Conservation (phyloP, 202 grass and related monocot genomes). For the Setaria viridis region DNA sequence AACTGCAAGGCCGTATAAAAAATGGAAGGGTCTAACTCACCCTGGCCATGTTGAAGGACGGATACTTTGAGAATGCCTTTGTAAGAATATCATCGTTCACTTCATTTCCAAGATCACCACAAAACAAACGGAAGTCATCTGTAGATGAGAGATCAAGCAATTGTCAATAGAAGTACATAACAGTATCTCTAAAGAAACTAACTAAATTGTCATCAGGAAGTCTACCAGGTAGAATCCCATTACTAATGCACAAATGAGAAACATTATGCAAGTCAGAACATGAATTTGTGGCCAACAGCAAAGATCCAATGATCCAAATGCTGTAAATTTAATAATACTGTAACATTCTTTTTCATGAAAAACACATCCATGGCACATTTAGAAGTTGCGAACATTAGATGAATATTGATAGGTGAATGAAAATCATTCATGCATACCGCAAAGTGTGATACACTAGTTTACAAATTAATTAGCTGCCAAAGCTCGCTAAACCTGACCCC, state of each 20-base stretch:
- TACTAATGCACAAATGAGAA: not conserved
- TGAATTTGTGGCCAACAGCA: not conserved
- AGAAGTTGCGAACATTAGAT: not conserved
- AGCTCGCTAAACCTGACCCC: not conserved
- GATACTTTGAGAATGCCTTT: constrained; percentile 76
- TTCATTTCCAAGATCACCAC: constrained; percentile 93
- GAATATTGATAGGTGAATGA: not conserved
- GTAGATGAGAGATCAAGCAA: not conserved
- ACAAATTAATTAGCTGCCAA: not conserved
- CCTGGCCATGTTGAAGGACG: constrained; percentile 87
- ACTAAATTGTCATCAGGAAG: not conserved
- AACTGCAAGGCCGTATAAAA: not conserved
- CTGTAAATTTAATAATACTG: not conserved
- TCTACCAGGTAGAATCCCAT: not conserved
- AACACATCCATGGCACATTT: not conserved
- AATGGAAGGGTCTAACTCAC: constrained; percentile 50
- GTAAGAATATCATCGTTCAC: constrained; percentile 85
- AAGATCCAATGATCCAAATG: not conserved
- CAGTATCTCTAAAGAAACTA: constrained; percentile 9
- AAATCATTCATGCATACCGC: not conserved
- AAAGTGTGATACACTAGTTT: not conserved
- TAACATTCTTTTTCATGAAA: not conserved
- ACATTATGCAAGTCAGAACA: not conserved
- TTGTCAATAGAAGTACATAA: not conserved
- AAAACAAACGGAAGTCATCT: constrained; percentile 93